Evolutionary conservation across 2,329 filamentous ascomycete species (phyloP), one percentile per base, ranked within the genome.

Genomic region (Pseudogymnoascus sp.): DNA sequence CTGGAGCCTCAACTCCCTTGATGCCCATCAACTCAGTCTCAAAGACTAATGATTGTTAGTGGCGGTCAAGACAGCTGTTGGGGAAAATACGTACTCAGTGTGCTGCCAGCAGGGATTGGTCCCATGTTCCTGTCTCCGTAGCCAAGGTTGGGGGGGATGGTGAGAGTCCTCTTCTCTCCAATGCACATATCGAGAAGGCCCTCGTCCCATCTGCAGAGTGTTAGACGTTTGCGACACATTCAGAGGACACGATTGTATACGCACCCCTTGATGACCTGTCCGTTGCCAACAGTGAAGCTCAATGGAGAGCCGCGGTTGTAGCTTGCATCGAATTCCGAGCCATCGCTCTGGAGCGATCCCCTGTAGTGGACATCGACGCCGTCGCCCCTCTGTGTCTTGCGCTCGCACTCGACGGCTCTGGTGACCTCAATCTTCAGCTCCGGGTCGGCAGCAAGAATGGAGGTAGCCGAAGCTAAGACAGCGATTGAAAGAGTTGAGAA

Each of bases 171-270:
- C 80, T 92, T 93, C 80, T 97, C 93, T 64, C 94, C 93, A 68
- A 95, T 88, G 76, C 94, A 97, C 92, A 97, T 97, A 71, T 90
- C 90, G 60, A 94, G 69, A 38, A 97, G 81, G 58, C 93, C 93
- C 72, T 95, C 76, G 69, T 97, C 93, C 93, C 92, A 97, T 71
- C 87, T 90, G 64, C 18, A 16, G 37, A 14, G n/a, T 34, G 38
- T 65, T 35, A 64, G 62, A 50, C 54, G 28, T 16, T 41, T 57
- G 16, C 7, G 54, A 64, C 57, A 7, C 57, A 6, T 25, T 38
- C 16, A 25, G 5, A 25, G 18, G 18, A 37, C 20, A 38, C 18
- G 14, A 6, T 11, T 25, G 18, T 16, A 58, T 35, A 79, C 84
- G 69, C 72, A 90, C 86, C 93, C 93, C 77, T 89, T 87, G 73